Conservation (phyloP, 176 grass and related monocot species). For the Oryza punctata region DNA sequence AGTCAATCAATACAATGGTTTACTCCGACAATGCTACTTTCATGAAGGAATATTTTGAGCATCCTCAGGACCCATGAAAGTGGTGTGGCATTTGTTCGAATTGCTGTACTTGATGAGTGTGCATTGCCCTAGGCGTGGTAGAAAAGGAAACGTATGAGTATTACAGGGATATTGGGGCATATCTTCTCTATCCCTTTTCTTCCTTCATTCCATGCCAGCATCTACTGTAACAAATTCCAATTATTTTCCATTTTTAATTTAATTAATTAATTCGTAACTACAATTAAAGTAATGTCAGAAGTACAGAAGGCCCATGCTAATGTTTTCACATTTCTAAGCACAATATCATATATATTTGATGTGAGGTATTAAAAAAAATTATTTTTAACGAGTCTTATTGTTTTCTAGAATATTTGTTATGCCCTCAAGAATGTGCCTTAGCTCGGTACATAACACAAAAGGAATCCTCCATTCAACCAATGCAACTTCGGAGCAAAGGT, state of each 20-base stretch:
- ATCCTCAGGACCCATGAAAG: background rate
- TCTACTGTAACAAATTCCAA: background rate
- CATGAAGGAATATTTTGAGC: background rate
- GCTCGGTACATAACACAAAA: slow-evolving; percentile 65
- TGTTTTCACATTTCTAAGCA: background rate
- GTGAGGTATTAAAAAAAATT: background rate
- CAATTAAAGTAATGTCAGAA: background rate
- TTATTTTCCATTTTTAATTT: background rate
- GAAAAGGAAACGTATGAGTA: background rate
- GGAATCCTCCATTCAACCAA: slow-evolving; percentile 50
- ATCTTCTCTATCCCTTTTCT: background rate
- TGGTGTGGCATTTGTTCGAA: background rate
- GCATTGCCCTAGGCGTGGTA: background rate
- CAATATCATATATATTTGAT: background rate
- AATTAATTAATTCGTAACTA: background rate
- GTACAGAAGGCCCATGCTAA: slow-evolving; percentile 11
- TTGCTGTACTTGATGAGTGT: background rate
- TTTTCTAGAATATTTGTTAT: slow-evolving; percentile 69
- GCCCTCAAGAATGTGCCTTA: slow-evolving; percentile 84
- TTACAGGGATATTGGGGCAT: background rate
- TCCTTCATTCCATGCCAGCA: background rate
- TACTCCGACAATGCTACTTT: background rate
- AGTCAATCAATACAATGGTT: background rate
- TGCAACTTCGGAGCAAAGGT: slow-evolving; percentile 55
- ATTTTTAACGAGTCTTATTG: background rate